Conservation (phyloP, 768 basidiomycete genomes). For the Mrakia blollopis region DNA sequence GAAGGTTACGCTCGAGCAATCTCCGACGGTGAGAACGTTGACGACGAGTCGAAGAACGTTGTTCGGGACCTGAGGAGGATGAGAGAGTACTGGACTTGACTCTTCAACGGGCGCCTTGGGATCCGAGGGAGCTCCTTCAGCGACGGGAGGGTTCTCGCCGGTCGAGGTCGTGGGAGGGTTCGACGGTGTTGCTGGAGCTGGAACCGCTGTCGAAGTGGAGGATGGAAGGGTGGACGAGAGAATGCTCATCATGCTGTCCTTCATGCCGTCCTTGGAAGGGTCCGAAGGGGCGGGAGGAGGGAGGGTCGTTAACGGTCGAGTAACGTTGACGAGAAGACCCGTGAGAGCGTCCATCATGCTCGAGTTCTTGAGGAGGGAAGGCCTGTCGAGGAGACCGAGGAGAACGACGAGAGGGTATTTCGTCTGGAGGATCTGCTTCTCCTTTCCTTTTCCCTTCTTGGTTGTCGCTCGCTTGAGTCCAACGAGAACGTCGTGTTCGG, state of each 20-base stretch:
- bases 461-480: constrained; percentile 57
- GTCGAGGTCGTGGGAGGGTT: neutral
- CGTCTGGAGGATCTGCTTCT: constrained; percentile 66
- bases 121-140: constrained; percentile 9
- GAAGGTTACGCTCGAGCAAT: constrained; percentile 95
- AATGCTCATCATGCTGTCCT: constrained; percentile 14
- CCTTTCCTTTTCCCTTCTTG: constrained; percentile 94
- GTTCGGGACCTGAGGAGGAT: constrained; percentile 79
- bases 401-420: constrained; percentile 89
- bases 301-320: constrained; percentile 67
- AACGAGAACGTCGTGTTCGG: constrained; percentile 84
- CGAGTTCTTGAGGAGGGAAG: constrained; percentile 75
- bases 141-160: neutral
- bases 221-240: constrained; percentile 2
- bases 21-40: constrained; percentile 94
- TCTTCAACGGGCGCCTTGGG: neutral
- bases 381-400: constrained; percentile 78
- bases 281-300: constrained; percentile 30
- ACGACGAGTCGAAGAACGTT: constrained; percentile 82
- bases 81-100: constrained; percentile 48
- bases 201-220: neutral
- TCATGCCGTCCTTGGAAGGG: constrained; percentile 31
- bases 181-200: neutral
- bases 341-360: constrained; percentile 92
- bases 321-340: constrained; percentile 77